Percentiles rank a stretch among this genome's conserved stretches.
These are phyloP conservation scores for Paratinospora sagittata DNA, from an alignment of 164 flowering plant genomes.

Conservation along the genomic window DNA sequence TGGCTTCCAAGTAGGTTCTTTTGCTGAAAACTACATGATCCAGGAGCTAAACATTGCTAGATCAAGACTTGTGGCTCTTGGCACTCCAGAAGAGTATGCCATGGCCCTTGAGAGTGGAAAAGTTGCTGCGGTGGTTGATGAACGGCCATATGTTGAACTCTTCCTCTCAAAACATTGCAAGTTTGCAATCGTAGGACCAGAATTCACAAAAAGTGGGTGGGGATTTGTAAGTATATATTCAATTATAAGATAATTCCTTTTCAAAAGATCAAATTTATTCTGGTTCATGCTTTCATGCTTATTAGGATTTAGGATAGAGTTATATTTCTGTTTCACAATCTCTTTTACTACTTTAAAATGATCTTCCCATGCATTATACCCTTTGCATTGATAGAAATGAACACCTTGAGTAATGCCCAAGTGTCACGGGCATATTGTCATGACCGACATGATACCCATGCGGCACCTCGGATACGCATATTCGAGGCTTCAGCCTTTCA, in stretches of 20 bases:
- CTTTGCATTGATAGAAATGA: neutral
- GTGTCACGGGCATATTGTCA: no score
- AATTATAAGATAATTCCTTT: neutral
- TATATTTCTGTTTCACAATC: neutral
- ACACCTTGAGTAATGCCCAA: no score
- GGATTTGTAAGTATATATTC: constrained; percentile 51
- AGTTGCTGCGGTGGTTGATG: constrained; percentile 56
- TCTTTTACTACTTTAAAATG: no score
- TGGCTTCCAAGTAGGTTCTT: constrained; percentile 55
- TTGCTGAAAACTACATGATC: constrained; percentile 34
- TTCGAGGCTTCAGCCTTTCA: no score
- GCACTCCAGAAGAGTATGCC: constrained; percentile 41
- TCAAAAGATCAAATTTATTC: neutral
- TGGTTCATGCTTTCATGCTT: neutral
- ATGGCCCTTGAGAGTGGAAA: constrained; percentile 33
- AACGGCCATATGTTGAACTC: constrained; percentile 46
- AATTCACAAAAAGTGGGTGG: constrained; percentile 55
- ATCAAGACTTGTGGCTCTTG: constrained; percentile 45
- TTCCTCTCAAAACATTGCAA: constrained; percentile 45
- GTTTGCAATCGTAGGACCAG: constrained; percentile 40
- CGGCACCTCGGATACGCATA: no score
- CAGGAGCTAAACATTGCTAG: constrained; percentile 37
- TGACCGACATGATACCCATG: no score
- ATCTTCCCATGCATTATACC: neutral
- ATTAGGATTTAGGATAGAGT: neutral